A percentile compares a stretch with the other conserved stretches of the same genome.
phyloP scores from a whole-genome alignment of 805 yeast genomes.

The Candida namnaoensis region DNA sequence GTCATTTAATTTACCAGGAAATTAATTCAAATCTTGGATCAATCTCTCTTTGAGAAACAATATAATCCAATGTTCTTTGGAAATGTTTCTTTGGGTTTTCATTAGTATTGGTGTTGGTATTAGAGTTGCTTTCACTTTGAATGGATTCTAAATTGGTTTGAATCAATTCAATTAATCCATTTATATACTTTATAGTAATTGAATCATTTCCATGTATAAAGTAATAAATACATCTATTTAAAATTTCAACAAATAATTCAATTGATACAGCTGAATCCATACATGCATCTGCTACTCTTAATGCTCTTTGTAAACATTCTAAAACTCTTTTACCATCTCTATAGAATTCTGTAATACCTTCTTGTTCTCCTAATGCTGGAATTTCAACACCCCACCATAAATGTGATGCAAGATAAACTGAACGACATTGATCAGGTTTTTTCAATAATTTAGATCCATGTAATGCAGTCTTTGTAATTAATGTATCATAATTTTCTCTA shows the following conservation, averaged over 20 bases:
- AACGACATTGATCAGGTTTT: slow-evolving; percentile 91
- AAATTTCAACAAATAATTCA: slow-evolving; percentile 82
- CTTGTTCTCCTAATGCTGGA: slow-evolving; percentile 34
- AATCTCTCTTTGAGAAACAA: slow-evolving; percentile 55
- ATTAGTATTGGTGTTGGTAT: slow-evolving; percentile 1
- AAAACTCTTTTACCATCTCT: slow-evolving; percentile 65
- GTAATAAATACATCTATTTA: slow-evolving; percentile 79
- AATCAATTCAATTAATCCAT: slow-evolving; percentile 80
- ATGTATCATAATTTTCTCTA: slow-evolving; percentile 66
- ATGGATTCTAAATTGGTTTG: slow-evolving; percentile 41
- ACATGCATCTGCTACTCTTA: slow-evolving; percentile 90
- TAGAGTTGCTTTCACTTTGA: slow-evolving; percentile 5
- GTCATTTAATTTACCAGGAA: slow-evolving; percentile 7
- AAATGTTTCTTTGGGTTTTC: slow-evolving; percentile 38
- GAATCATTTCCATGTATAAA: slow-evolving; percentile 69
- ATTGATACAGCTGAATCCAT: slow-evolving; percentile 70
- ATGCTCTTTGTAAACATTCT: slow-evolving; percentile 83
- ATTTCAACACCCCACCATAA: slow-evolving; percentile 87
- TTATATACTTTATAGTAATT: slow-evolving; percentile 68
- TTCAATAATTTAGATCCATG: slow-evolving; percentile 84
- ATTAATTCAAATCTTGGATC: slow-evolving; percentile 64
- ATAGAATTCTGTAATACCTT: slow-evolving; percentile 30
- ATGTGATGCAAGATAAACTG: slow-evolving; percentile 82
- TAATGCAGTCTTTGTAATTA: slow-evolving; percentile 78
- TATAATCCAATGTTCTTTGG: slow-evolving; percentile 63